phyloP scores from a whole-genome alignment of 495 filamentous ascomycete genomes.

The Xylaria flabelliformis region DNA sequence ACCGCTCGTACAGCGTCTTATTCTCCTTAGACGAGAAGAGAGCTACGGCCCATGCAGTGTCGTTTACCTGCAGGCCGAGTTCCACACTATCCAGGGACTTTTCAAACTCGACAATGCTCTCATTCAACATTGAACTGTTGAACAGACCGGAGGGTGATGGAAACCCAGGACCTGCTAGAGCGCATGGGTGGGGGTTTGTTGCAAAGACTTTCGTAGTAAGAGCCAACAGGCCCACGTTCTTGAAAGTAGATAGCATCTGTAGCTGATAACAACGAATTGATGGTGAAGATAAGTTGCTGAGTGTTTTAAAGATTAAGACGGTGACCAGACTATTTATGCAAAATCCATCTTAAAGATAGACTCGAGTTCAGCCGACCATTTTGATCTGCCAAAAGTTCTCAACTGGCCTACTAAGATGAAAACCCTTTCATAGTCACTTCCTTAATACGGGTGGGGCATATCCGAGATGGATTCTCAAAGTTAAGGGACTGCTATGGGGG shows the following conservation, averaged over 20 bases:
- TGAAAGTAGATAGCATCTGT: background rate
- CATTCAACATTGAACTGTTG: background rate
- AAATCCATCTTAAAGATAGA: background rate
- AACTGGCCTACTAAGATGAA: background rate
- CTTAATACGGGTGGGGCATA: background rate
- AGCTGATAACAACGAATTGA: background rate
- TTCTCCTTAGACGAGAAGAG: constrained; percentile 42
- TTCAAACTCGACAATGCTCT: constrained; percentile 1
- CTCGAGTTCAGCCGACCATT: background rate
- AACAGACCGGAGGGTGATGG: constrained; percentile 8
- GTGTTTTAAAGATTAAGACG: background rate
- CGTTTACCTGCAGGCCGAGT: constrained; percentile 5
- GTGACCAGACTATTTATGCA: background rate
- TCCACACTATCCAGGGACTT: background rate
- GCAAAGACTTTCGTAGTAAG: constrained; percentile 6
- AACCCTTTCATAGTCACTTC: background rate
- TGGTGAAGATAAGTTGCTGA: background rate
- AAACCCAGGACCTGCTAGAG: background rate
- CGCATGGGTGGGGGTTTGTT: background rate
- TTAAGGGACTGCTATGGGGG: background rate
- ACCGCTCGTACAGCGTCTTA: constrained; percentile 31
- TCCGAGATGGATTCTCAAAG: background rate
- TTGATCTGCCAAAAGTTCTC: too few relatives aligned
- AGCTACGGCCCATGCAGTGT: constrained; percentile 43
- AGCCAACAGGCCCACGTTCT: background rate